Evolutionary conservation across 768 basidiomycete species (phyloP), one percentile per base, ranked within the genome.

Genomic region (Clitopilus passeckerianus): DNA sequence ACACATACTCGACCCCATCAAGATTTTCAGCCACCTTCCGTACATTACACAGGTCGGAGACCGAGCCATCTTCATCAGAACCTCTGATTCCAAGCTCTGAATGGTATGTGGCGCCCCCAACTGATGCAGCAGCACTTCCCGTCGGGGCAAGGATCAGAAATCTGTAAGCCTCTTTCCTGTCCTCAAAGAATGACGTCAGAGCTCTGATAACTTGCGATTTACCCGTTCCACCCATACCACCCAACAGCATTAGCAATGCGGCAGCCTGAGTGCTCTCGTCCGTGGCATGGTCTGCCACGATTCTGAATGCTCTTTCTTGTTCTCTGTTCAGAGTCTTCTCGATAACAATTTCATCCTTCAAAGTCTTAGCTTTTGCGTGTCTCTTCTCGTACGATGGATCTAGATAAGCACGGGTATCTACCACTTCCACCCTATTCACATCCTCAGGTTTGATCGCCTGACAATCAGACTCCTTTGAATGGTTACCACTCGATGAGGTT

Each of bases 1-100:
- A 73, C 0, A 75, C 53, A 64, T 72, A 71, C 2, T 71, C 63
- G 15, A 72, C 63, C 34, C 64, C 55, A 18, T 61, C n/a, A 1
- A 65, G 14, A 12, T 56, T 30, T 46, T 44, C 34, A 43, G 37
- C 60, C 0, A 68, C 50, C 30, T 65, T 24, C 34, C 56, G 20
- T 7, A 60, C 22, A 20, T 57, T 23, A 24, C 27, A 9, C 34
- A 43, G 46, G 10, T 44, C 24, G 12, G 53, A 22, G 27, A 20
- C 44, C 12, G 10, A 14, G 33, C 50, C 35, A 24, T 30, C 53
- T 24, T 24, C 57, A 27, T 60, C 56, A 15, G 53, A 34, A 2
- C 34, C 15, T 34, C 44, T 5, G 1, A 68, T 33, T 3, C 67
- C 61, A 1, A 70, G 57, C 3, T 61, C 54, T 6, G 54, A 65